These are phyloP conservation scores for Globisporangium emineosum DNA, from an alignment of 352 stramenopile species.

Conservation along the genomic window DNA sequence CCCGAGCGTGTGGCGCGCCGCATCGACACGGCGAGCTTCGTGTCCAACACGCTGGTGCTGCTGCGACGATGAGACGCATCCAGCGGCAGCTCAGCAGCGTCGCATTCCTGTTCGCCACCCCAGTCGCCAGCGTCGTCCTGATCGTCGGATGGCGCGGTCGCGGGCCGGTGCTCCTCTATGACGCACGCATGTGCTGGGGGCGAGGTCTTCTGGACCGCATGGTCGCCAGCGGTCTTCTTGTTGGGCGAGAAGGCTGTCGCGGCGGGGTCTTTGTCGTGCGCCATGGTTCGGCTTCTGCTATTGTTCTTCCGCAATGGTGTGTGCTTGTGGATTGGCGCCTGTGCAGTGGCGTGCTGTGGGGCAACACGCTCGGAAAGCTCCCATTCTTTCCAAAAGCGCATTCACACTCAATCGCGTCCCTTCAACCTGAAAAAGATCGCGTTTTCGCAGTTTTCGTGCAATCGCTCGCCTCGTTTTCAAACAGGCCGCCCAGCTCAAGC, in stretches of 20 bases:
- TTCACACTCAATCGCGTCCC: too few species aligned
- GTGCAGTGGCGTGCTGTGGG: too few species aligned
- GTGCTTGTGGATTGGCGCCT: too few species aligned
- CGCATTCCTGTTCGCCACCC: background rate
- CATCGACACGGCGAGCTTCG: slow-evolving; percentile 35
- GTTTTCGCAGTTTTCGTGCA: too few species aligned
- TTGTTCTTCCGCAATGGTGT: too few species aligned
- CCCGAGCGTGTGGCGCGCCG: slow-evolving; percentile 34
- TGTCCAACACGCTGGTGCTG: slow-evolving; percentile 31
- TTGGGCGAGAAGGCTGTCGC: background rate
- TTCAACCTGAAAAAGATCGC: too few species aligned
- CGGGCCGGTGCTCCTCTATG: background rate
- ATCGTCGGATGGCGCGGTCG: background rate
- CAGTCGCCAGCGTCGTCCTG: background rate
- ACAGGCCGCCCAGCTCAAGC: too few species aligned
- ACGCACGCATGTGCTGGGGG: background rate
- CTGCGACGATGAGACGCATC: background rate
- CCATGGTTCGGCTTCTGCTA: too few species aligned
- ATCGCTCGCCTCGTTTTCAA: too few species aligned
- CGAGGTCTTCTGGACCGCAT: background rate
- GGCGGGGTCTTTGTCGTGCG: background rate
- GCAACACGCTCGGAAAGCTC: too few species aligned
- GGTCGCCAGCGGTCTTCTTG: background rate
- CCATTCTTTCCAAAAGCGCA: too few species aligned
- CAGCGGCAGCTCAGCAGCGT: background rate